phyloP scores from a whole-genome alignment of 345 rosid species.

The Populus simonii region DNA sequence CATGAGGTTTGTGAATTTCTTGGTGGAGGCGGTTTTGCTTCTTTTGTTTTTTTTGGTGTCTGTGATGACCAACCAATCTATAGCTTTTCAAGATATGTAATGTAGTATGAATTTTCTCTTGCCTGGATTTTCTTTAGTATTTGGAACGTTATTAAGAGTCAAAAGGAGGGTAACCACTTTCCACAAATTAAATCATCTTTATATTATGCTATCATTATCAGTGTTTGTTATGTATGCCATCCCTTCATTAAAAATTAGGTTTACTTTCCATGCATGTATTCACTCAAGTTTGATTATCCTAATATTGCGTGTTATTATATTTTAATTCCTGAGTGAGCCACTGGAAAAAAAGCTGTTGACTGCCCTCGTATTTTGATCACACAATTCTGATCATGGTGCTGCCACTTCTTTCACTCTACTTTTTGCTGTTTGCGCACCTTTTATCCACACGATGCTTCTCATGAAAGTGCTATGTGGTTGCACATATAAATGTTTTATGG shows the following conservation, averaged over 20 bases:
- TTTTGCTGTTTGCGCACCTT: background rate
- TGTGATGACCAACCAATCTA: conserved; percentile 22
- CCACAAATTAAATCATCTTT: background rate
- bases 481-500: background rate
- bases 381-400: background rate
- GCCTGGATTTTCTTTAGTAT: background rate
- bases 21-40: background rate
- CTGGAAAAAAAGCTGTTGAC: background rate
- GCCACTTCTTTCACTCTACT: conserved; percentile 3
- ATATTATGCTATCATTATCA: conserved; percentile 4
- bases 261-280: background rate
- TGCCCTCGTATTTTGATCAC: background rate
- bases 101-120: background rate
- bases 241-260: background rate
- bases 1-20: conserved; percentile 33
- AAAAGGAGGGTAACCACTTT: conserved; percentile 21
- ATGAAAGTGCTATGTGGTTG: background rate
- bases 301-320: background rate
- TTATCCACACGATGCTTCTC: background rate
- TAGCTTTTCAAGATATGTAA: conserved; percentile 9
- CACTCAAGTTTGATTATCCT: background rate
- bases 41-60: background rate
- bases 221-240: background rate
- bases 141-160: conserved; percentile 3
- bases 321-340: background rate